Evolutionary conservation across 1,139 yeast genomes (phyloP).

Genomic region (Taiozyma sp.): DNA sequence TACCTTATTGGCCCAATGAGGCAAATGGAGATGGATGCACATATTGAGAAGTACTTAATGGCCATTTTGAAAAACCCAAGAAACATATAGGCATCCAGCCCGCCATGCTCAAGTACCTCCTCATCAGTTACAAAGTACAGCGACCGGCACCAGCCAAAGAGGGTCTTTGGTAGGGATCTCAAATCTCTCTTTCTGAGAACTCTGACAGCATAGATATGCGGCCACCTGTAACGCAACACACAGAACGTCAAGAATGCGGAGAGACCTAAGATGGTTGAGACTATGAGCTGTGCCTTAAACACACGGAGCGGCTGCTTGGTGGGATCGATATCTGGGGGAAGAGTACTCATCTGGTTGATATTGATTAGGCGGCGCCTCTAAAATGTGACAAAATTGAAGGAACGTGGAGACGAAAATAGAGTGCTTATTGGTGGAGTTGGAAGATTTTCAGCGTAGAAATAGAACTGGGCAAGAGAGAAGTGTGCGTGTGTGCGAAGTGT

Average conservation of each 20-base stretch:
- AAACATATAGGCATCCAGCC: conserved; percentile 66
- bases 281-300: conserved; percentile 37
- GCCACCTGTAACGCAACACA: conserved; percentile 38
- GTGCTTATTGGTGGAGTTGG: background rate
- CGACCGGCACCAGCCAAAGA: conserved; percentile 57
- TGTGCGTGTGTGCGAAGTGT: background rate
- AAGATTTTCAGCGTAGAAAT: too few relatives aligned
- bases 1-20: conserved; percentile 73
- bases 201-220: conserved; percentile 41
- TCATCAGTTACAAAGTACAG: conserved; percentile 46
- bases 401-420: background rate
- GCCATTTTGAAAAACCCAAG: conserved; percentile 78
- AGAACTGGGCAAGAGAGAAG: background rate
- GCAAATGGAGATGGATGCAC: conserved; percentile 58
- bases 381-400: background rate
- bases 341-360: conserved; percentile 16
- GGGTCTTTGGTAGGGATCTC: conserved; percentile 34
- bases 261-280: conserved; percentile 39
- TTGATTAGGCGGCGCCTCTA: background rate
- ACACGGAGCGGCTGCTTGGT: conserved; percentile 24
- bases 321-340: conserved; percentile 25
- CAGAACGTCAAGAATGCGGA: conserved; percentile 41
- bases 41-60: conserved; percentile 52
- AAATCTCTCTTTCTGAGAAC: conserved; percentile 22
- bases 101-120: conserved; percentile 58